These are phyloP conservation scores for Rugonectria rugulosa DNA, from an alignment of 2,329 filamentous ascomycete genomes.

Conservation along the genomic window DNA sequence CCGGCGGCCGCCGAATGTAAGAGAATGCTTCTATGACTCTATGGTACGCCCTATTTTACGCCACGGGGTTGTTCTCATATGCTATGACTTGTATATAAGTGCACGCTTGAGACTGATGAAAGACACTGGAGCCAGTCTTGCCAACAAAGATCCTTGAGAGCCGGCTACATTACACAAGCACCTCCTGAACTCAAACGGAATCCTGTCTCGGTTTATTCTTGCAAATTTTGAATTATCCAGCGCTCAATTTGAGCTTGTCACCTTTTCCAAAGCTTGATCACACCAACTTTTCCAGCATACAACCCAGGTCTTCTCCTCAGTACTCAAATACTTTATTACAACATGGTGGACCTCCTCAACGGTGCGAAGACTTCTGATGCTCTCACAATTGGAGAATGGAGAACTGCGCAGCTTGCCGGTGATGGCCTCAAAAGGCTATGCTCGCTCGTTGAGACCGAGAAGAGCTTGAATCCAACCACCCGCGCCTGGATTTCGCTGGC, in stretches of 20 bases:
- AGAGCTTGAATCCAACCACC: slow-evolving; percentile 26
- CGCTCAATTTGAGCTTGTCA: too few relatives aligned
- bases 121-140: too few relatives aligned
- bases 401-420: slow-evolving; percentile 32
- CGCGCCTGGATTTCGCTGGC: slow-evolving; percentile 45
- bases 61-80: slow-evolving; percentile 2
- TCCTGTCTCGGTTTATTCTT: too few relatives aligned
- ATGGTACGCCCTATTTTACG: neutral
- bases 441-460: slow-evolving; percentile 34
- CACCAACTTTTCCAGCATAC: too few relatives aligned
- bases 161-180: too few relatives aligned
- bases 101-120: too few relatives aligned
- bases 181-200: too few relatives aligned
- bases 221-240: too few relatives aligned
- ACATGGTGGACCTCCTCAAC: neutral
- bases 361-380: neutral
- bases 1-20: slow-evolving; percentile 13
- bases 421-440: slow-evolving; percentile 39
- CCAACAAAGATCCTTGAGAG: too few relatives aligned
- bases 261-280: too few relatives aligned
- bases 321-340: too few relatives aligned
- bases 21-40: slow-evolving; percentile 1
- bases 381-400: slow-evolving; percentile 39
- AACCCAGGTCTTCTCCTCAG: too few relatives aligned
- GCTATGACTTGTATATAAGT: neutral